These are phyloP conservation scores for Metschnikowia noctiluminum DNA, from an alignment of 805 yeast species.

Conservation along the genomic window DNA sequence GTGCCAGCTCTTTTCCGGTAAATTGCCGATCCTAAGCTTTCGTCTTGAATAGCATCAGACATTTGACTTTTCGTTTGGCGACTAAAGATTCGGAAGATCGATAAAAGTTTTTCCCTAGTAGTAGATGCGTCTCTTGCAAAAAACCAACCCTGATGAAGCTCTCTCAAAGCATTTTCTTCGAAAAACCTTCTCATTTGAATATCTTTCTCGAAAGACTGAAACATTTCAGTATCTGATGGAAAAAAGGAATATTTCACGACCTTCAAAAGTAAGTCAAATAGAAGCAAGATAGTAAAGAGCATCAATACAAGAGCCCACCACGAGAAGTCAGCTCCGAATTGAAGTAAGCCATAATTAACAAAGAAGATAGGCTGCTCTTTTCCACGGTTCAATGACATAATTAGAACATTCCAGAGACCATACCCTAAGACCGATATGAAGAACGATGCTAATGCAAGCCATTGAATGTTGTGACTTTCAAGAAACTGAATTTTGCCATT, in stretches of 20 bases:
- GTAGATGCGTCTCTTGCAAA: constrained; percentile 50
- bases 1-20: constrained; percentile 50
- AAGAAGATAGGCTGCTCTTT: constrained; percentile 59
- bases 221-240: constrained; percentile 76
- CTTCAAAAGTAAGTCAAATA: constrained; percentile 64
- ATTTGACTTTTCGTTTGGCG: constrained; percentile 14
- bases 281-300: constrained; percentile 53
- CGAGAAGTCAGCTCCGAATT: constrained; percentile 75
- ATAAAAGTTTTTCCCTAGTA: constrained; percentile 8
- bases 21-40: constrained; percentile 28
- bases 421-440: constrained; percentile 79
- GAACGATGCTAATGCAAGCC: constrained; percentile 64
- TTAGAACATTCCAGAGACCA: constrained; percentile 75
- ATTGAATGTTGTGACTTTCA: constrained; percentile 74
- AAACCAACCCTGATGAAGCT: constrained; percentile 77
- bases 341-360: constrained; percentile 66
- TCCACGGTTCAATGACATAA: constrained; percentile 62
- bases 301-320: constrained; percentile 82
- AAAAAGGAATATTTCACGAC: constrained; percentile 50
- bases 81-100: constrained; percentile 18
- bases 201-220: constrained; percentile 74
- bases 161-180: constrained; percentile 69
- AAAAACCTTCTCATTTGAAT: constrained; percentile 60
- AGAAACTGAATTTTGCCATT: constrained; percentile 75
- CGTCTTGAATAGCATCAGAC: constrained; percentile 13